Evolutionary conservation across 2,329 filamentous ascomycete genomes (phyloP).

Genomic region (Penicillium sp.): DNA sequence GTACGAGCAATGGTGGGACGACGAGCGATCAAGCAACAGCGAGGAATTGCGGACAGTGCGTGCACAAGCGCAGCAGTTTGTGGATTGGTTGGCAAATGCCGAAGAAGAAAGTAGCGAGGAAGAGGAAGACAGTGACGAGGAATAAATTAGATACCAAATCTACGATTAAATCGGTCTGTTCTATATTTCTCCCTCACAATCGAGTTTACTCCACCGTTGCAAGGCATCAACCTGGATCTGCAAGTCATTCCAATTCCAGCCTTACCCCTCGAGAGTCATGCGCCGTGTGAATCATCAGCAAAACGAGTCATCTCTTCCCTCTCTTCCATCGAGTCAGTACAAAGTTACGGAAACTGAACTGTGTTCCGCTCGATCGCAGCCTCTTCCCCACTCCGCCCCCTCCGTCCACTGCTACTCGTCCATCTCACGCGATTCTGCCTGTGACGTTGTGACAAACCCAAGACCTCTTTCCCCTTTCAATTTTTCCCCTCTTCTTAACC

Average conservation of each 20-base stretch:
- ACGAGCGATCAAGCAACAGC: slow-evolving; percentile 60
- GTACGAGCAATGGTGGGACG: slow-evolving; percentile 81
- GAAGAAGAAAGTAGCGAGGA: slow-evolving; percentile 63
- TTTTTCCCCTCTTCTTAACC: not conserved
- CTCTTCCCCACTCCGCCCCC: slow-evolving; percentile 15
- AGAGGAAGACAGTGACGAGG: slow-evolving; percentile 37
- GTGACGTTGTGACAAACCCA: slow-evolving; percentile 15
- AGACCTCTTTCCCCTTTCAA: not conserved
- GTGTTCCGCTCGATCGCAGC: slow-evolving; percentile 2
- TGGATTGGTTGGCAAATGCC: slow-evolving; percentile 78
- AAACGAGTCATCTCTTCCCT: too few species aligned
- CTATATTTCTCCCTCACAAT: too few species aligned
- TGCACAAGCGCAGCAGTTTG: slow-evolving; percentile 67
- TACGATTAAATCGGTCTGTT: too few species aligned
- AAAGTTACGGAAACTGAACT: too few species aligned
- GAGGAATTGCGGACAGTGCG: slow-evolving; percentile 66
- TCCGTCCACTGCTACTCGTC: slow-evolving; percentile 4
- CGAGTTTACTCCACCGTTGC: too few species aligned
- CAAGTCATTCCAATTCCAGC: not conserved
- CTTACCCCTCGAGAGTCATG: too few species aligned
- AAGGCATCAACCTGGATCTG: not conserved
- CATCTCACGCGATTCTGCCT: slow-evolving; percentile 8
- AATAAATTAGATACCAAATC: too few species aligned
- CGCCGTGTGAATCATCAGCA: too few species aligned
- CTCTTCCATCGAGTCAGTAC: too few species aligned